Base-by-base conservation (phyloP, 2,329 filamentous ascomycete species). In the Botrytis hyacinthi region DNA sequence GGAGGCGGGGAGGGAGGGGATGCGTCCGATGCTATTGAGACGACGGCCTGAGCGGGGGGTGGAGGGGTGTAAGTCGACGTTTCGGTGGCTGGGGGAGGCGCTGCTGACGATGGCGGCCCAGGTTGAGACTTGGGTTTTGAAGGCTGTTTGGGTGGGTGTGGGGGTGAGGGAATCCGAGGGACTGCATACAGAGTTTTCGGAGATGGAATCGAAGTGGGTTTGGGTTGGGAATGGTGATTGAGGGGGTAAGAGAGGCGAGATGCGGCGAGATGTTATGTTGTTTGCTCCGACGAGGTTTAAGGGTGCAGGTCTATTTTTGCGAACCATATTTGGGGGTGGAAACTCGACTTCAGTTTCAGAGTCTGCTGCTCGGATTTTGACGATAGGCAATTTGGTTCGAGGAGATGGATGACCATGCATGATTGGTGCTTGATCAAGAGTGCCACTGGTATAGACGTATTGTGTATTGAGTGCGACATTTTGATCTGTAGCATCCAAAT, bases 61-160 rank as follows among this genome's bases (percentile, higher is more conserved):
- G 5, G 71, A 57, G 8, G 76, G 73, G 20, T 77, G 74, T 0
- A 79, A 54, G 42, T 79, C 75, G 63, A 80, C 76, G 18, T 75
- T 63, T 26, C 57, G 67, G 7, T 74, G 62, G 46, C 70, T 67
- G 26, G 74, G 75, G 10, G 73, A 72, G 4, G 77, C 75, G 22
- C 66, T 67, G n/a, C 73, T 72, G n/a, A 77, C 78, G 20, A 80
- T 76, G 40, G 74, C 77, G 22, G 79, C 79, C 79, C 79, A 80
- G 20, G 79, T 78, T 22, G 68, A 70, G 46, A 73, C 68, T 70
- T 75, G 72, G 3, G 75, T 70, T 29, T 68, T 57, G 57, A 71
- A 74, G 66, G 71, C 60, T 0, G 66, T n/a, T n/a, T 46, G 42
- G 5, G 62, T 61, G 60, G 63, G 51, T 4, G 71, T 57, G 1